These are phyloP conservation scores for Candida krabiensis DNA, from an alignment of 805 yeast species.

Conservation along the genomic window DNA sequence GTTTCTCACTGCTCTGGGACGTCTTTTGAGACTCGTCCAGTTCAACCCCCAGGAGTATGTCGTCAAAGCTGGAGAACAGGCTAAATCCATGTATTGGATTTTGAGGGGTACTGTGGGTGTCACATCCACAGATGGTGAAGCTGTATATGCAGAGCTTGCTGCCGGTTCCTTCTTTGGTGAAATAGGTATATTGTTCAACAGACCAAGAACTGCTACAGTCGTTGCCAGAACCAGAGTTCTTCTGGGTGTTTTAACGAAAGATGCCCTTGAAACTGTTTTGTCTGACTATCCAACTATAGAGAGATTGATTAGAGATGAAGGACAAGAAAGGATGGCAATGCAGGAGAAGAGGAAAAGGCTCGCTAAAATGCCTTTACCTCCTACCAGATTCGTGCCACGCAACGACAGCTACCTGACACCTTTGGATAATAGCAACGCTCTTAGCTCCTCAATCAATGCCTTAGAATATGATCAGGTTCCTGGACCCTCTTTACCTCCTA, in stretches of 20 bases:
- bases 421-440: constrained; percentile 7
- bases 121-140: constrained; percentile 75
- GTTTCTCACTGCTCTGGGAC: constrained; percentile 59
- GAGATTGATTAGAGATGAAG: constrained; percentile 71
- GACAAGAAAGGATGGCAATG: constrained; percentile 73
- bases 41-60: constrained; percentile 69
- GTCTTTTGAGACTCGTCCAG: constrained; percentile 57
- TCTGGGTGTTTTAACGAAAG: constrained; percentile 67
- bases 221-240: constrained; percentile 67
- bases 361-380: constrained; percentile 33
- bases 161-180: constrained; percentile 78
- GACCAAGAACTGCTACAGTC: constrained; percentile 80
- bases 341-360: constrained; percentile 58
- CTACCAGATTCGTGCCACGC: constrained; percentile 11
- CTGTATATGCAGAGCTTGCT: constrained; percentile 66
- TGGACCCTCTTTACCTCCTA: constrained; percentile 42
- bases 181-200: constrained; percentile 70
- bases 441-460: constrained; percentile 32
- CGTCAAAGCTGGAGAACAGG: constrained; percentile 69
- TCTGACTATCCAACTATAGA: constrained; percentile 66
- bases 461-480: constrained; percentile 36
- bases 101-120: constrained; percentile 75
- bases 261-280: constrained; percentile 56
- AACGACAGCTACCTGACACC: constrained; percentile 6
- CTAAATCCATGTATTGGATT: constrained; percentile 79